phyloP scores from a whole-genome alignment of 2,329 filamentous ascomycete species.

The Karstenula rhodostoma region DNA sequence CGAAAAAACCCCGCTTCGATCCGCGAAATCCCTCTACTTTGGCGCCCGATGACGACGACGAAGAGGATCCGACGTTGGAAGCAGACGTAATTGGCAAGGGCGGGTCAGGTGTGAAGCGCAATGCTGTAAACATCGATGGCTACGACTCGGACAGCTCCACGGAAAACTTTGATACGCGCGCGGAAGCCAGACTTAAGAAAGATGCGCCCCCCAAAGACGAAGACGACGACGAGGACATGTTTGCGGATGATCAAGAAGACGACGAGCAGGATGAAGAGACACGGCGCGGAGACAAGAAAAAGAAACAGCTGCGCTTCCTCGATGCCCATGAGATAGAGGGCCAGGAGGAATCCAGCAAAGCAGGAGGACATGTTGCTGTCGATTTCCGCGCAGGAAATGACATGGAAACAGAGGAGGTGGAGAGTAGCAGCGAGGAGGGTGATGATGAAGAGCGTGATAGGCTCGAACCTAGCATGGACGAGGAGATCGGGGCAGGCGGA shows the following conservation, averaged over 20 bases:
- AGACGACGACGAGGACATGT: conserved; percentile 74
- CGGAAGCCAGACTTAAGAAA: conserved; percentile 63
- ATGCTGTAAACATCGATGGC: conserved; percentile 94
- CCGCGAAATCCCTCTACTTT: conserved; percentile 92
- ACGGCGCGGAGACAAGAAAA: conserved; percentile 64
- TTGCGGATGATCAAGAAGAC: conserved; percentile 71
- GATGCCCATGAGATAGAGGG: conserved; percentile 76
- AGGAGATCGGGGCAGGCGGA: conserved; percentile 87
- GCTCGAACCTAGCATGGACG: conserved; percentile 74
- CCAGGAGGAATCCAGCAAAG: conserved; percentile 76
- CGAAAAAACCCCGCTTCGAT: conserved; percentile 91
- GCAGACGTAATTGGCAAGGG: conserved; percentile 88
- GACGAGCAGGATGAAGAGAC: conserved; percentile 63
- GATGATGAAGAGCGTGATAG: conserved; percentile 73
- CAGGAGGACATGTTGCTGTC: conserved; percentile 71
- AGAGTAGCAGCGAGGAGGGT: conserved; percentile 64
- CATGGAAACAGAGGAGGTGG: conserved; percentile 66
- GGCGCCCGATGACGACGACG: conserved; percentile 79
- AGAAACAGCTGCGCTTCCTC: conserved; percentile 68
- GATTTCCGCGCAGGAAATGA: conserved; percentile 60
- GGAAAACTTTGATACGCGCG: conserved; percentile 83
- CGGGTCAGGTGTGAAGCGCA: conserved; percentile 81
- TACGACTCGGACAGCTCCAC: conserved; percentile 95
- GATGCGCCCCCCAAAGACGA: conserved; percentile 63
- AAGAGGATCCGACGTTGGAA: conserved; percentile 80